A percentile compares a stretch with the other conserved stretches of the same genome.
Conservation (phyloP, 305 asterid genomes). For the Fraxinus angustifolia region DNA sequence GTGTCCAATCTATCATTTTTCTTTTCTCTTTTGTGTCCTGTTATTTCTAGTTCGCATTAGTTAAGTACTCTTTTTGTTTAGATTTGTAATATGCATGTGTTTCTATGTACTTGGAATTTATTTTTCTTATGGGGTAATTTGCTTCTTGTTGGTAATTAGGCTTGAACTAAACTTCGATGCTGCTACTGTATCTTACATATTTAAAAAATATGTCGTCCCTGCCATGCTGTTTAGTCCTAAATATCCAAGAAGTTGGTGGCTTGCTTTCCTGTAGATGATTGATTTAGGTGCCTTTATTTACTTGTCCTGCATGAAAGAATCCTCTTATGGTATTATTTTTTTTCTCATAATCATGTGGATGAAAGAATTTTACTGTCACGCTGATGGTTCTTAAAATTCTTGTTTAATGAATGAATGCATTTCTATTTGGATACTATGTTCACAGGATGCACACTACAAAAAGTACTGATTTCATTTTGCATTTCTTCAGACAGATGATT, state of each 20-base stretch:
- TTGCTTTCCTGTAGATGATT: neutral
- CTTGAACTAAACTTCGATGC: conserved; percentile 3
- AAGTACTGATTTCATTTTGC: conserved; percentile 12
- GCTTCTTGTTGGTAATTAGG: conserved; percentile 11
- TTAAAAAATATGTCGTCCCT: neutral
- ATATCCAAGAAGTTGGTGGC: neutral
- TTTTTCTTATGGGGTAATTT: conserved; percentile 3
- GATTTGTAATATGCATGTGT: neutral
- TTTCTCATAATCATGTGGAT: conserved; percentile 4
- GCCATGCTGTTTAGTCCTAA: neutral
- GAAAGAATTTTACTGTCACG: neutral
- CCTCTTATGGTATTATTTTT: neutral
- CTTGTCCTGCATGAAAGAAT: neutral
- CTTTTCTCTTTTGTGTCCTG: neutral
- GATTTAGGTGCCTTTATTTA: conserved; percentile 2
- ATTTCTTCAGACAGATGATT: conserved; percentile 87
- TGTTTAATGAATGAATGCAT: neutral
- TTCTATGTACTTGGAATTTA: conserved; percentile 11
- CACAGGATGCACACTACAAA: neutral
- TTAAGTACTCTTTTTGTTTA: neutral
- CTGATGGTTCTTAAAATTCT: neutral
- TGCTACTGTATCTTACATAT: neutral
- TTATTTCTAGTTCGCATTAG: neutral
- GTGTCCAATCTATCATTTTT: conserved; percentile 14
- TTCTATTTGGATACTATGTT: neutral